These are phyloP conservation scores for Porphyridium purpureum DNA, from an alignment of 23 red algal species.

Conservation along the genomic window DNA sequence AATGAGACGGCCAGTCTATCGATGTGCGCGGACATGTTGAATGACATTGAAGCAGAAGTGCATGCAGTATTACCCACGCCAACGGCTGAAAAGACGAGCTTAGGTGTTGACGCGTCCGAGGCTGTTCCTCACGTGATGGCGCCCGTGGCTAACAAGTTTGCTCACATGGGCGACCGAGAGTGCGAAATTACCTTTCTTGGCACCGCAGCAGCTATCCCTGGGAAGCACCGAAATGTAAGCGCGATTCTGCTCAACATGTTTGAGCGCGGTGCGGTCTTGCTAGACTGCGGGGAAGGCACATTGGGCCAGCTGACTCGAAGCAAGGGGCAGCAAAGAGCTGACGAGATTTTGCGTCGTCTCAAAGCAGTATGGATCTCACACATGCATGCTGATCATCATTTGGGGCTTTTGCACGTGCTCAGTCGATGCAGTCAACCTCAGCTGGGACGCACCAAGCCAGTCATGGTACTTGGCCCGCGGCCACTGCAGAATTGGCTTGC, in stretches of 20 bases:
- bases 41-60: no score
- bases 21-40: no score
- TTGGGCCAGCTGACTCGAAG: slow-evolving; percentile 56
- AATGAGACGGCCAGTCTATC: no score
- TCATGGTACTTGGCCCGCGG: slow-evolving; percentile 63
- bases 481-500: slow-evolving; percentile 43
- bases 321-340: background rate
- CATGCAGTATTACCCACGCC: no score
- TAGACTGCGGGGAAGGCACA: slow-evolving; percentile 94
- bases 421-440: slow-evolving; percentile 23
- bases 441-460: slow-evolving; percentile 16
- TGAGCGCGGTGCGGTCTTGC: slow-evolving; percentile 35
- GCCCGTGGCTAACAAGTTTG: no score
- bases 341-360: background rate
- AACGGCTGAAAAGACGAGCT: no score
- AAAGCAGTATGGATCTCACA: slow-evolving; percentile 65
- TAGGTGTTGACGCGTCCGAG: no score
- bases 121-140: no score
- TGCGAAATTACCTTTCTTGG: slow-evolving; percentile 55
- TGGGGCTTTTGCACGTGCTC: slow-evolving; percentile 49
- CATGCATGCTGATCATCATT: slow-evolving; percentile 98
- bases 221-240: slow-evolving; percentile 81
- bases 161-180: background rate
- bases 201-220: slow-evolving; percentile 65
- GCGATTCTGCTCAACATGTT: slow-evolving; percentile 56